A percentile compares a stretch with the other conserved stretches of the same genome.
phyloP scores from a whole-genome alignment of 225 moss, liverwort and hornwort species.

The Physcomitrium patens region DNA sequence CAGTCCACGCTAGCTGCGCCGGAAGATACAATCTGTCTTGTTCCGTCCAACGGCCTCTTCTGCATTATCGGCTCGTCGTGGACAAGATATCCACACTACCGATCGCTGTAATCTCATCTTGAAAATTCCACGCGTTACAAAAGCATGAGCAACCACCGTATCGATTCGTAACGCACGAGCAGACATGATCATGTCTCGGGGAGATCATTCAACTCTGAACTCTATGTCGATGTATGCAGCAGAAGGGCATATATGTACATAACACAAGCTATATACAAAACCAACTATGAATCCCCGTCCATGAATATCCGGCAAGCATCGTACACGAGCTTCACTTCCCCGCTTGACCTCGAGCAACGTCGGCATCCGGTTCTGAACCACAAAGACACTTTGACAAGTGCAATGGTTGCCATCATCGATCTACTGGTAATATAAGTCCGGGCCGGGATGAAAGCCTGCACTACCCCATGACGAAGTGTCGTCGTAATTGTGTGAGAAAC shows the following conservation, averaged over 20 bases:
- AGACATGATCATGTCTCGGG: too few relatives aligned
- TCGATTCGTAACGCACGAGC: too few relatives aligned
- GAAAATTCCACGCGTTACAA: too few relatives aligned
- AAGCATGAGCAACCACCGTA: too few relatives aligned
- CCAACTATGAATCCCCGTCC: neutral
- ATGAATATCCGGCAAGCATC: neutral
- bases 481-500: constrained; percentile 28
- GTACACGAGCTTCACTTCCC: neutral
- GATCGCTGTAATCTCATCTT: too few relatives aligned
- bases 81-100: neutral
- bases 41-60: too few relatives aligned
- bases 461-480: constrained; percentile 35
- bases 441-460: neutral
- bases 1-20: constrained; percentile 16
- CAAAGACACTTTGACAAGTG: neutral
- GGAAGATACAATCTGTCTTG: neutral
- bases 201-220: neutral
- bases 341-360: neutral
- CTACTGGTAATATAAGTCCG: constrained; percentile 25
- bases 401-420: constrained; percentile 2
- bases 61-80: neutral
- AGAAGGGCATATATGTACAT: constrained; percentile 12
- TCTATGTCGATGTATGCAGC: neutral
- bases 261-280: constrained; percentile 13
- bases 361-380: neutral